Evolutionary conservation across 2,329 filamentous ascomycete species (phyloP).

Genomic region (Corynespora cassiicola): DNA sequence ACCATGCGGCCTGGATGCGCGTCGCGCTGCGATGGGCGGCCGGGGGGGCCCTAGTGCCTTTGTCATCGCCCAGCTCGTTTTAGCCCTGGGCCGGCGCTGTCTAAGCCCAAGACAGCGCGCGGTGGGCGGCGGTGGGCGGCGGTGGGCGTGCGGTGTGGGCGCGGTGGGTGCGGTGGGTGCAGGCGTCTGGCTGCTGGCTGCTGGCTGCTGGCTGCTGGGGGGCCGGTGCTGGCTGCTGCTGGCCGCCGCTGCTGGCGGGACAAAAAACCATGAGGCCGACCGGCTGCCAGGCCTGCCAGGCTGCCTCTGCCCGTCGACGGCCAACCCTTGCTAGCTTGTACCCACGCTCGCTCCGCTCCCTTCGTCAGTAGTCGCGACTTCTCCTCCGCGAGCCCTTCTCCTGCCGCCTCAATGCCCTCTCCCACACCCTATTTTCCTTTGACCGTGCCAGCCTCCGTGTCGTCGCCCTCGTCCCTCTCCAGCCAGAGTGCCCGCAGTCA

Average conservation of each 20-base stretch:
- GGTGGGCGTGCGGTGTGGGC: conserved; percentile 34
- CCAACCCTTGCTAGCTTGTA: conserved; percentile 42
- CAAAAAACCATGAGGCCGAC: too few species aligned
- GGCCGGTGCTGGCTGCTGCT: neutral
- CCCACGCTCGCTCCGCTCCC: conserved; percentile 39
- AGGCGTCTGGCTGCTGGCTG: conserved; percentile 5
- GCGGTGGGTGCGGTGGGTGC: conserved; percentile 28
- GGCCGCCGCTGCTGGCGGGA: too few species aligned
- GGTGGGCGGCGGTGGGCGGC: too few species aligned
- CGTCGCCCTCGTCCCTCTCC: conserved; percentile 17
- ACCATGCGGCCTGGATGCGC: too few species aligned
- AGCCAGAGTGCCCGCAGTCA: conserved; percentile 9
- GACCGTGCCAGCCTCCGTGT: conserved; percentile 26
- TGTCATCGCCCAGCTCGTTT: conserved; percentile 37
- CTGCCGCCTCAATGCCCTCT: conserved; percentile 41
- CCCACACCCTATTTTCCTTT: conserved; percentile 37
- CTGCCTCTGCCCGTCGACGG: conserved; percentile 15
- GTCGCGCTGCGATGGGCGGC: conserved; percentile 14
- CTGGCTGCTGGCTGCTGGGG: neutral
- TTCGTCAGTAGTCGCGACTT: conserved; percentile 37
- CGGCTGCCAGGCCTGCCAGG: too few species aligned
- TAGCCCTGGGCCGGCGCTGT: conserved; percentile 35
- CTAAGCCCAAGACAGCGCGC: too few species aligned
- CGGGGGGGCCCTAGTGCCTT: conserved; percentile 27
- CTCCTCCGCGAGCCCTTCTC: conserved; percentile 38